Base-by-base conservation (phyloP, 768 basidiomycete species). In the Cubamyces lactineus region DNA sequence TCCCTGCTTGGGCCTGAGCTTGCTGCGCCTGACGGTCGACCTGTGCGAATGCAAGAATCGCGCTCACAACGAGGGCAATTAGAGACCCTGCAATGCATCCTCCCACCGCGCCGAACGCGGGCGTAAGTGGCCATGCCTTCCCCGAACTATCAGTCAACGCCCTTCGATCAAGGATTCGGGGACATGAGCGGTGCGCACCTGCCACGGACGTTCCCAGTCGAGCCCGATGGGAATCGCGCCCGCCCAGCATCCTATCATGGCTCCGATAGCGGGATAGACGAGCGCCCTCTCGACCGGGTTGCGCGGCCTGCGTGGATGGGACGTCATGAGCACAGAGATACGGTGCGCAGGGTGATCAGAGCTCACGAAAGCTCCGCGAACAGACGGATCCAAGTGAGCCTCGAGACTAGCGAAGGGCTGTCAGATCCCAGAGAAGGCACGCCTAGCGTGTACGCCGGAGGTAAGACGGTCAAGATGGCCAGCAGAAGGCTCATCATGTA, bases 131-230 rank as follows among this genome's bases (percentile, higher is more conserved):
- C 88, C 91, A 96, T 24, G 88, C 85, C 91, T 94, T 59, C 47
- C 15, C 43, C n/a, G 12, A 19, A 11, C 23, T 19, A 23, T 13
- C 23, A 39, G 6, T 53, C 24, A 15, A 66, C 62, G 54, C 53
- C n/a, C 26, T 6, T 39, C 62, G n/a, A 50, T 43, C 26, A 42
- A 30, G 38, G 12, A 53, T 48, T 38, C 43, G n/a, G 24, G 28
- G 49, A 11, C 12, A 34, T 17, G 56, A 23, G 9, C 16, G 53
- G 41, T 39, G 76, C 84, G 59, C 55, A 92, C 94, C 89, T 98
- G 96, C 96, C 96, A 98, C 7, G 96, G 93, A 40, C 94, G 83
- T 70, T 95, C 95, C 96, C 96, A 98, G 75, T 98, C 96, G 17
- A 98, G 84, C 0, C 93, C 91, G 48, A 95, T 88, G 2, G 94